Base-by-base conservation (phyloP, 805 yeast genomes). In the Suhomyces vadensis region DNA sequence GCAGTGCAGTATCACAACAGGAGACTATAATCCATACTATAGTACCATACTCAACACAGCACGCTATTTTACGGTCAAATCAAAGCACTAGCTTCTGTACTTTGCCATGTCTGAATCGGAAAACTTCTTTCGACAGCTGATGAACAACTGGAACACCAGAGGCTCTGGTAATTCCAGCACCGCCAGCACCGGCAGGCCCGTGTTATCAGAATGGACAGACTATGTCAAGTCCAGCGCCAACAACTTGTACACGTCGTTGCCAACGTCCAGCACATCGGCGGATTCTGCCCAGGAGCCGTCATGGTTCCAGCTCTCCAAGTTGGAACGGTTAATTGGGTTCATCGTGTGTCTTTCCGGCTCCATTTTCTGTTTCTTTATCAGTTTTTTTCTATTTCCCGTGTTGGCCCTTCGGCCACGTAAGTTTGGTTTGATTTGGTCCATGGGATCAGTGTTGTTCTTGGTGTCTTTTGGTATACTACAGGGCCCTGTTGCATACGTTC, bases 381-480 rank as follows among this genome's bases (percentile, higher is more conserved):
- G 97, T 51, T 78, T 92, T 50, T 80, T 89, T 37, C 67, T 92
- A 55, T 83, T 94, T 63, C 99, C 99, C 0, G 90, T 92, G 11
- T 70, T 94, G 51, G 91, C 96, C 1, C 67, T 90, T 40, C 84
- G 87, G 54, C 99, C 98, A 11, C 75, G 95, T 39, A 94, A 94
- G 63, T 92, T 94, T 61, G 97, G 95, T 9, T 69, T 83, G 53
- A 60, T 85, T 25, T 94, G 99, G 98, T 82, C 96, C 1, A 71
- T 92, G 66, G 99, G 98, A 0, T 86, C 96, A 1, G 59, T 94
- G 10, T 66, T 94, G 36, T 92, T 94, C 65, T 87, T 94, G 14
- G 60, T 87, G 5, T 87, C 96, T 26, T 94, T 94, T 67, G 97
- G 96, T 1, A 80, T 89, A 14, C 68, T 92, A 17, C 97, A 90